phyloP scores from a whole-genome alignment of 345 rosid genomes.

The Nephelium lappaceum region DNA sequence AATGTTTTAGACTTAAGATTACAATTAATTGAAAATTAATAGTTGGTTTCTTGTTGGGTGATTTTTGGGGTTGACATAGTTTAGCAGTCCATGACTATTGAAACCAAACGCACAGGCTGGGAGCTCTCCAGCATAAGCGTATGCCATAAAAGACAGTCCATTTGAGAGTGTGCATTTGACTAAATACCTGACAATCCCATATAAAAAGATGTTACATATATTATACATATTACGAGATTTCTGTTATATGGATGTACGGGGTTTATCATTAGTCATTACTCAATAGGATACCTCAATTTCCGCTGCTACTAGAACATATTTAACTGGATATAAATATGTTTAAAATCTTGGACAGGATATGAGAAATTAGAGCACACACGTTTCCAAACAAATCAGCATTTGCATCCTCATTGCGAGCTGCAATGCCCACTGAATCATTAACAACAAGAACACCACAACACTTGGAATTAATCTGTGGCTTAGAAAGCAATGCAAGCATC shows the following conservation, averaged over 20 bases:
- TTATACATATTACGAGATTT: no score
- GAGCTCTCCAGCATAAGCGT: conserved; percentile 65
- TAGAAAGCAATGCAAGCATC: conserved; percentile 56
- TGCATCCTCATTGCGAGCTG: conserved; percentile 67
- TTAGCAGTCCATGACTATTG: conserved; percentile 55
- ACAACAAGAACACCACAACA: conserved; percentile 57
- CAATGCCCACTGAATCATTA: conserved; percentile 49
- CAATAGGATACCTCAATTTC: no score
- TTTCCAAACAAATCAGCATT: conserved; percentile 53
- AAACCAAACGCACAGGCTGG: conserved; percentile 69
- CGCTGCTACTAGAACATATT: no score
- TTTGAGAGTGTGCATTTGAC: conserved; percentile 43
- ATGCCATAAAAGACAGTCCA: conserved; percentile 43
- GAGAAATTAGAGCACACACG: conserved; percentile 34
- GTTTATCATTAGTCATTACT: no score
- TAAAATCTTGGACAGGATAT: neutral
- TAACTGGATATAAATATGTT: no score
- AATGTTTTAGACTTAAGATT: no score
- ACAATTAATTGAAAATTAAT: neutral
- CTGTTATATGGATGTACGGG: no score
- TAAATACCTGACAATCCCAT: conserved; percentile 42
- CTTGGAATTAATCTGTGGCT: conserved; percentile 25
- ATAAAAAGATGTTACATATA: no score
- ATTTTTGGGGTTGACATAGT: neutral
- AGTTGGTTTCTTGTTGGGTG: neutral